These are phyloP conservation scores for Suaeda aralocaspica DNA, from an alignment of 148 eudicot species.

Conservation along the genomic window DNA sequence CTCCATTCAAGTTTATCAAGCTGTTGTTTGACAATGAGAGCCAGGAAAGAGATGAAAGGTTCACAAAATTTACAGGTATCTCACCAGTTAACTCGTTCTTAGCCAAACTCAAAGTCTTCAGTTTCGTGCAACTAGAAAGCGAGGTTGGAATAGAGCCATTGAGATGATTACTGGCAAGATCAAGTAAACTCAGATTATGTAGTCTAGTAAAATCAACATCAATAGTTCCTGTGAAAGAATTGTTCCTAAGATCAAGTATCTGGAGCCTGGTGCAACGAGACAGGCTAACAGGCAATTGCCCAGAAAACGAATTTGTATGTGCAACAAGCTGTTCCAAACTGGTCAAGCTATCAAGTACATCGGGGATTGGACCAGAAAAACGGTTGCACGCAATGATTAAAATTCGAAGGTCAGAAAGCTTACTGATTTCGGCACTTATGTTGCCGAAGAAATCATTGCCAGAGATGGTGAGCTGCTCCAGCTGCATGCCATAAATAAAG, in stretches of 20 bases:
- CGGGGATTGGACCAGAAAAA: conserved; percentile 70
- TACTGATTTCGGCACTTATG: conserved; percentile 57
- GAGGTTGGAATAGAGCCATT: conserved; percentile 55
- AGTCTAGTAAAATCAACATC: conserved; percentile 51
- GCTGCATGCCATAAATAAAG: conserved; percentile 45
- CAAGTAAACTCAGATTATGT: conserved; percentile 43
- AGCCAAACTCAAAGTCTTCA: conserved; percentile 59
- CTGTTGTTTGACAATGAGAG: conserved; percentile 67
- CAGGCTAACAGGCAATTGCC: conserved; percentile 56
- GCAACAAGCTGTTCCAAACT: conserved; percentile 50
- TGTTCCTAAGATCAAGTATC: conserved; percentile 77
- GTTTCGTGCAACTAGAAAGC: conserved; percentile 47
- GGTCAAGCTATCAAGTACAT: conserved; percentile 59
- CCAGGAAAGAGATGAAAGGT: conserved; percentile 52
- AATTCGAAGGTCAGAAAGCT: conserved; percentile 57
- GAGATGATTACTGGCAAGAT: conserved; percentile 67
- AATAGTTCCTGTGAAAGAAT: conserved; percentile 56
- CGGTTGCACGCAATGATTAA: conserved; percentile 39
- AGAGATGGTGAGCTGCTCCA: conserved; percentile 65
- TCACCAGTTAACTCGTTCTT: conserved; percentile 51
- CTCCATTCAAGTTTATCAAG: conserved; percentile 45
- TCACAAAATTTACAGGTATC: conserved; percentile 52
- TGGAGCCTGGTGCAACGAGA: conserved; percentile 44
- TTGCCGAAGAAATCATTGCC: conserved; percentile 60
- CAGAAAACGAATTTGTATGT: conserved; percentile 55